Conservation (phyloP, 345 rosid genomes). For the Dipteronia sinensis region DNA sequence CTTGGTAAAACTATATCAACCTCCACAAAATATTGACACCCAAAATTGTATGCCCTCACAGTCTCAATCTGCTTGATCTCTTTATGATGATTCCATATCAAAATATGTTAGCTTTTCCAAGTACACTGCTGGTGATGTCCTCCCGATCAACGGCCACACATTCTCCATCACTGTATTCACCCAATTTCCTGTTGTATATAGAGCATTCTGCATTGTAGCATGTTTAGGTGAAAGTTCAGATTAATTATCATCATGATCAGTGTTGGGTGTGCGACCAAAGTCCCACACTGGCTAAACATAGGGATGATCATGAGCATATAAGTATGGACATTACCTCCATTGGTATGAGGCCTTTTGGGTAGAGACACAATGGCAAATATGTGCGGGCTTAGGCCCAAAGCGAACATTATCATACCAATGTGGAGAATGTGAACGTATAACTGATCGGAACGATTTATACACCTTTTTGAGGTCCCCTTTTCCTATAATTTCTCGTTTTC, state of each 20-base stretch:
- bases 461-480: too few relatives aligned
- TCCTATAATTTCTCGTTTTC: too few relatives aligned
- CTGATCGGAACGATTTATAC: too few relatives aligned
- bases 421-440: too few relatives aligned
- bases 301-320: too few relatives aligned
- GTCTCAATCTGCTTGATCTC: conserved; percentile 50
- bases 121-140: conserved; percentile 51
- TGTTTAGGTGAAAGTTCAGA: neutral
- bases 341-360: too few relatives aligned
- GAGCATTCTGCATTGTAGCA: conserved; percentile 39
- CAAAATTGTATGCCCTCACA: conserved; percentile 46
- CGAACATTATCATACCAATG: too few relatives aligned
- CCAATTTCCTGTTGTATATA: conserved; percentile 53
- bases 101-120: conserved; percentile 46
- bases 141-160: conserved; percentile 48
- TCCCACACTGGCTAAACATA: too few relatives aligned
- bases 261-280: too few relatives aligned
- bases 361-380: too few relatives aligned
- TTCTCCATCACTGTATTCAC: conserved; percentile 52
- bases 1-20: conserved; percentile 43
- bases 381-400: too few relatives aligned
- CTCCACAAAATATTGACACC: conserved; percentile 48
- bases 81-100: conserved; percentile 53
- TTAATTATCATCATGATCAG: neutral
- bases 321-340: too few relatives aligned